phyloP scores from a whole-genome alignment of 768 basidiomycete species.

The Suillus alpinus region DNA sequence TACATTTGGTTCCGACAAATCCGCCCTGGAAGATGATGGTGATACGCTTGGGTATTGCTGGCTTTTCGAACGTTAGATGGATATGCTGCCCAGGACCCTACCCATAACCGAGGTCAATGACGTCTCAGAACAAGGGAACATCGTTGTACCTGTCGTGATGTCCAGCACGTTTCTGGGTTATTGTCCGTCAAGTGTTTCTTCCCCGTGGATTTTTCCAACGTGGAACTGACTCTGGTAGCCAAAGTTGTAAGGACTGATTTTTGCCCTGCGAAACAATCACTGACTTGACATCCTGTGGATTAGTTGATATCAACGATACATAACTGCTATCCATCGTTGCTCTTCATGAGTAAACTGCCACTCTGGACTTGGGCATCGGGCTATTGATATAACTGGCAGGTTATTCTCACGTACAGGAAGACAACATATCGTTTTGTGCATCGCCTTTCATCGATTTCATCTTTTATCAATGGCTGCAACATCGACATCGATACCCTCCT shows the following conservation, averaged over 20 bases:
- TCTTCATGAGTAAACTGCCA: background rate
- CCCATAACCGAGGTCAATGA: conserved; percentile 5
- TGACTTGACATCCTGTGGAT: conserved; percentile 23
- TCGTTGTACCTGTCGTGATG: conserved; percentile 64
- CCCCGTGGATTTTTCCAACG: conserved; percentile 67
- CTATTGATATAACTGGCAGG: background rate
- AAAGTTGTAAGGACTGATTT: conserved; percentile 4
- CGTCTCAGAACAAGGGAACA: background rate
- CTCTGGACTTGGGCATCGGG: background rate
- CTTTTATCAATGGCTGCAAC: background rate
- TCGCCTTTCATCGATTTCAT: background rate
- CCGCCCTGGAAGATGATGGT: conserved; percentile 81
- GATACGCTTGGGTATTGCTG: conserved; percentile 54
- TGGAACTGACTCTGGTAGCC: conserved; percentile 68
- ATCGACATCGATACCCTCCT: background rate
- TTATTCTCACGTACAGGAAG: conserved; percentile 1
- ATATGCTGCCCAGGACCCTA: conserved; percentile 79
- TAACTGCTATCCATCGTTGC: conserved; percentile 21
- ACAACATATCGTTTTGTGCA: background rate
- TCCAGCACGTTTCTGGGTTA: conserved; percentile 81
- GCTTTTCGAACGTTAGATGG: conserved; percentile 54
- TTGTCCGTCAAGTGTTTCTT: conserved; percentile 71
- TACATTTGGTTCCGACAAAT: conserved; percentile 72
- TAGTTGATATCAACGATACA: conserved; percentile 17
- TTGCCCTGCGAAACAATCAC: conserved; percentile 42